These are phyloP conservation scores for Apiospora marii DNA, from an alignment of 2,329 filamentous ascomycete genomes.

Conservation along the genomic window DNA sequence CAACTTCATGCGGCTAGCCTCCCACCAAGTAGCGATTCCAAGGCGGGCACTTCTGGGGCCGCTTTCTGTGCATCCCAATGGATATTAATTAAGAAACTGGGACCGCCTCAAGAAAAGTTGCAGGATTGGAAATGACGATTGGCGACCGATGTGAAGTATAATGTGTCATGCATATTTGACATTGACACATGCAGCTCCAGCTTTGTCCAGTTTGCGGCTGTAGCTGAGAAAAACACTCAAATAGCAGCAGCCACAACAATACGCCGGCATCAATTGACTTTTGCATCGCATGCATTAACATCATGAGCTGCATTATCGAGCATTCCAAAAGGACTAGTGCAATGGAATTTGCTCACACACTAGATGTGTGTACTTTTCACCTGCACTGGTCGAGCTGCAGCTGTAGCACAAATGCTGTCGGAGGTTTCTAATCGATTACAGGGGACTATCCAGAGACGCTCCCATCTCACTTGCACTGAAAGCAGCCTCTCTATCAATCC, in stretches of 20 bases:
- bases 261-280: background rate
- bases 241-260: background rate
- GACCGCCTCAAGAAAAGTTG: too few relatives aligned
- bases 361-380: too few relatives aligned
- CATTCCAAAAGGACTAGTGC: background rate
- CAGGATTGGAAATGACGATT: background rate
- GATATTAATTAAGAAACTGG: background rate
- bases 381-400: too few relatives aligned
- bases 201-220: background rate
- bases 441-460: too few relatives aligned
- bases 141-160: background rate
- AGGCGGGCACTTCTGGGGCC: background rate
- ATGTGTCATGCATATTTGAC: background rate
- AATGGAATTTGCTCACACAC: background rate
- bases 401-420: too few relatives aligned
- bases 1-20: background rate
- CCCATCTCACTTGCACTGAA: too few relatives aligned
- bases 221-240: background rate
- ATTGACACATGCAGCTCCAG: background rate
- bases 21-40: background rate
- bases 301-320: background rate
- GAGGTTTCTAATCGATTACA: too few relatives aligned
- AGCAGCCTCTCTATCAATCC: too few relatives aligned
- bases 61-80: background rate
- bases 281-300: background rate